These are phyloP conservation scores for Pachyrhizus erosus DNA, from an alignment of 306 rosid genomes.

Conservation along the genomic window DNA sequence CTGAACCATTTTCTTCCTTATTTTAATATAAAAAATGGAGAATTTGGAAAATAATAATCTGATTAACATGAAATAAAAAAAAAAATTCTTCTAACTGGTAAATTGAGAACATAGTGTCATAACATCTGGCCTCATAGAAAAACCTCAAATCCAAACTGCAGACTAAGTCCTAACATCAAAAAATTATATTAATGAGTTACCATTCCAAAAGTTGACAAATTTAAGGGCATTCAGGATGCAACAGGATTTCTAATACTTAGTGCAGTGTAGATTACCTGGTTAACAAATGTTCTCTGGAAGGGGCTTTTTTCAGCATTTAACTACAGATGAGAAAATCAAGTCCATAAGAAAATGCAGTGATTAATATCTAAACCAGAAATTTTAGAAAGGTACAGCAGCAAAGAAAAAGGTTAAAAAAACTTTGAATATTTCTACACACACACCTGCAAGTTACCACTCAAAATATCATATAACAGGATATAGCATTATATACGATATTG, in stretches of 20 bases:
- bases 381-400: conserved; percentile 13
- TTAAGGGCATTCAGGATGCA: conserved; percentile 15
- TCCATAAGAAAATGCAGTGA: conserved; percentile 37
- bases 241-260: conserved; percentile 22
- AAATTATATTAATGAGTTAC: neutral
- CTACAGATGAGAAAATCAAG: conserved; percentile 51
- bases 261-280: conserved; percentile 65
- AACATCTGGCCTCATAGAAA: neutral
- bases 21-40: conserved; percentile 23
- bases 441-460: neutral
- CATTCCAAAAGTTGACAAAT: neutral
- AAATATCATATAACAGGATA: neutral
- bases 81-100: neutral
- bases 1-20: conserved; percentile 11
- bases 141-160: conserved; percentile 35
- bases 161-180: neutral
- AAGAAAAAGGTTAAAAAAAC: neutral
- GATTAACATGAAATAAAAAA: conserved; percentile 5
- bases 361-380: neutral
- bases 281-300: conserved; percentile 85
- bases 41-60: neutral
- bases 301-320: conserved; percentile 89
- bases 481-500: neutral
- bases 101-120: neutral
- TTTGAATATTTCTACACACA: conserved; percentile 12